phyloP scores from a whole-genome alignment of 2,329 filamentous ascomycete species.

The Calonectria pauciramosa region DNA sequence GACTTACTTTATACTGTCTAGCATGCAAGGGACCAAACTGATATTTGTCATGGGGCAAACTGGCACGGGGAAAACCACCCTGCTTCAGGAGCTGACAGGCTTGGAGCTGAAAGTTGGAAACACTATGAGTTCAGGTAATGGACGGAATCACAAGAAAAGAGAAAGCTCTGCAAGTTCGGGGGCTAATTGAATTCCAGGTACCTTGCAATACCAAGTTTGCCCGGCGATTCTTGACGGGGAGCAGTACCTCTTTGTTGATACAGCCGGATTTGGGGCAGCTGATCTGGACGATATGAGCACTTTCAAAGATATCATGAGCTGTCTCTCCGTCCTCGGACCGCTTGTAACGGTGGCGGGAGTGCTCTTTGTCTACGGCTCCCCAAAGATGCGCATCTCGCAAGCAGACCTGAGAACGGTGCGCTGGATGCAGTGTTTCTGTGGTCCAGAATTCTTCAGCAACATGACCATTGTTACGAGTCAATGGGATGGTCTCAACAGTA shows the following conservation, averaged over 20 bases:
- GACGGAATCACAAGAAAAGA: neutral
- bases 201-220: neutral
- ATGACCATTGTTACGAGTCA: neutral
- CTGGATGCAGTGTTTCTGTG: neutral
- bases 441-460: neutral
- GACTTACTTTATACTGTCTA: neutral
- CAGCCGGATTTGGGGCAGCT: neutral
- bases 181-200: neutral
- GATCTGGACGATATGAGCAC: neutral
- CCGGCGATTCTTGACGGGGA: neutral
- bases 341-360: neutral
- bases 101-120: neutral
- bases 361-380: neutral
- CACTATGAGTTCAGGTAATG: neutral
- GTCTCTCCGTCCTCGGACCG: neutral
- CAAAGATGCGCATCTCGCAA: neutral
- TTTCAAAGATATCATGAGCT: neutral
- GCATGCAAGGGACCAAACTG: neutral
- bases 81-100: neutral
- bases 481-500: neutral
- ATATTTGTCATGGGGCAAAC: slow-evolving; percentile 5
- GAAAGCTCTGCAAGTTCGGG: no score
- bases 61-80: neutral
- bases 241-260: neutral
- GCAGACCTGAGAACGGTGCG: neutral